phyloP scores from a whole-genome alignment of 2,329 filamentous ascomycete species.

The Lecanicillium sp. region DNA sequence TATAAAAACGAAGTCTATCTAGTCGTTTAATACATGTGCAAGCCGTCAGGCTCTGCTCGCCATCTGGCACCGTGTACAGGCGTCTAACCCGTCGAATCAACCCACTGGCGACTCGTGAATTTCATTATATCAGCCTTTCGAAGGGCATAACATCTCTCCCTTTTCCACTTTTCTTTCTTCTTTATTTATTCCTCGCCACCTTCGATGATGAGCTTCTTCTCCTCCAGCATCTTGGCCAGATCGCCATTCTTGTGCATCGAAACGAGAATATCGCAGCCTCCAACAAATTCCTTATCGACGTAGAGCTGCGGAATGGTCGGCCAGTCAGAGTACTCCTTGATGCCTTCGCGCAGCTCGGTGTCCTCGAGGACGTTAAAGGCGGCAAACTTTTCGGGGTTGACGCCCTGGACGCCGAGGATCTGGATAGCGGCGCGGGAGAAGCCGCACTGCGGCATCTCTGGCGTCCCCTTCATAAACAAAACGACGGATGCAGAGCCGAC shows the following conservation, averaged over 20 bases:
- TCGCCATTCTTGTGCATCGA: slow-evolving; percentile 97
- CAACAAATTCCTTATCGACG: slow-evolving; percentile 89
- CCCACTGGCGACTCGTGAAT: too few species aligned
- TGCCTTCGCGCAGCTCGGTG: slow-evolving; percentile 74
- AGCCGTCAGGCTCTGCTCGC: too few species aligned
- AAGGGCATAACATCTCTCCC: too few species aligned
- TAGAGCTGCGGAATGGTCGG: slow-evolving; percentile 97
- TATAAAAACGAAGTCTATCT: too few species aligned
- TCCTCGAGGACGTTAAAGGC: slow-evolving; percentile 97
- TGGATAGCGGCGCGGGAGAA: slow-evolving; percentile 94
- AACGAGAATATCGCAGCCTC: slow-evolving; percentile 94
- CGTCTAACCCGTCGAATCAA: too few species aligned
- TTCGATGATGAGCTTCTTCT: slow-evolving; percentile 74
- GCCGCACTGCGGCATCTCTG: slow-evolving; percentile 90
- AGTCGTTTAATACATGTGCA: too few species aligned
- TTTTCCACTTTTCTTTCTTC: too few species aligned
- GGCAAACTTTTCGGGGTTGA: slow-evolving; percentile 93
- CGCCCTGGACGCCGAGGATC: slow-evolving; percentile 87
- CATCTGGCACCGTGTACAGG: too few species aligned
- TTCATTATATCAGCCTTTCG: too few species aligned
- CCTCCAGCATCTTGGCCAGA: slow-evolving; percentile 81
- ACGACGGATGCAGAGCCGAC: slow-evolving; percentile 84
- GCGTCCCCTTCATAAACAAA: slow-evolving; percentile 98
- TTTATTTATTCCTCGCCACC: slow-evolving; percentile 34
- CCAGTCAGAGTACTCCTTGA: slow-evolving; percentile 99